A percentile compares a stretch with the other conserved stretches of the same genome.
phyloP scores from a whole-genome alignment of 2,329 filamentous ascomycete genomes.

The Ophiostoma quercus region DNA sequence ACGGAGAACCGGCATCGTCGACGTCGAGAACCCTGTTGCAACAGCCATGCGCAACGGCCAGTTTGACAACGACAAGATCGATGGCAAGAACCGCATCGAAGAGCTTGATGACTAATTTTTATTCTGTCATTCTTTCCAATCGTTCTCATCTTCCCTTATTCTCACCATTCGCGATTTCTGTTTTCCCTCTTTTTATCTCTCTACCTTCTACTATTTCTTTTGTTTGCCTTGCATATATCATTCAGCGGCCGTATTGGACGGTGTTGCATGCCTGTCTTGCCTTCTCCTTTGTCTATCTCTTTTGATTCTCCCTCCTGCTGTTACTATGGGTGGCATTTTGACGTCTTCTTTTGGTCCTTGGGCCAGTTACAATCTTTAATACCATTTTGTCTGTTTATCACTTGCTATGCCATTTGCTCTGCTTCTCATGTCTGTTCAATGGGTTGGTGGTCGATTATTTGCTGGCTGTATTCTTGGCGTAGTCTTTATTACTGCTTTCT shows the following conservation, averaged over 20 bases:
- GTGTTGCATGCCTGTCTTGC: neutral
- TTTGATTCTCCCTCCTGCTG: neutral
- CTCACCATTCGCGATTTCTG: neutral
- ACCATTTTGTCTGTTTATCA: neutral
- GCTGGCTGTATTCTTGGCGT: neutral
- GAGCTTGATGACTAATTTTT: conserved; percentile 36
- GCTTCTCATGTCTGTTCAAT: too few relatives aligned
- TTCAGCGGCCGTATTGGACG: conserved; percentile 5
- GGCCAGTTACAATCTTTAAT: conserved; percentile 7
- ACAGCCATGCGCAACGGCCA: conserved; percentile 63
- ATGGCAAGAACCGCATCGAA: conserved; percentile 50
- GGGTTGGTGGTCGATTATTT: too few relatives aligned
- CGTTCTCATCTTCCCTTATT: neutral
- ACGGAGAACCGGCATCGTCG: conserved; percentile 67
- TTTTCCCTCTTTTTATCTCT: neutral
- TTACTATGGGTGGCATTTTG: neutral
- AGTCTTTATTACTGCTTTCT: neutral
- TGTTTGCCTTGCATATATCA: conserved; percentile 13
- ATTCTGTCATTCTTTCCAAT: neutral
- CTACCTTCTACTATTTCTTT: neutral
- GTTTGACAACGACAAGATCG: conserved; percentile 66
- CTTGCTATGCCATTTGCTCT: neutral
- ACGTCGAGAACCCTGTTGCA: conserved; percentile 73
- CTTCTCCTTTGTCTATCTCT: neutral
- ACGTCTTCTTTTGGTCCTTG: neutral